These are phyloP conservation scores for Pistacia vera DNA, from an alignment of 345 rosid genomes.

Conservation along the genomic window DNA sequence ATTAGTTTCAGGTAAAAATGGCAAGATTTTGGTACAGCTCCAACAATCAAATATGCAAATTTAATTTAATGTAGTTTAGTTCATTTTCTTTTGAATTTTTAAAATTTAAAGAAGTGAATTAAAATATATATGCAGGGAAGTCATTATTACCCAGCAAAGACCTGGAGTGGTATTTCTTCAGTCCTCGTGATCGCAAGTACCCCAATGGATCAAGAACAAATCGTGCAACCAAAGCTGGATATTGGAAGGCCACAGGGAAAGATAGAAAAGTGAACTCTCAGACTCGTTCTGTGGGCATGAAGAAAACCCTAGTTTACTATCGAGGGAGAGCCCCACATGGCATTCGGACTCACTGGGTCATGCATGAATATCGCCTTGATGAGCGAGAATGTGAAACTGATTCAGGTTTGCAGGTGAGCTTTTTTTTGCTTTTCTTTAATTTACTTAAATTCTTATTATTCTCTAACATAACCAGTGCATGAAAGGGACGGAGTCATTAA, in stretches of 20 bases:
- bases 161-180: conserved; percentile 94
- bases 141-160: conserved; percentile 94
- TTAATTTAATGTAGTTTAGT: too few species aligned
- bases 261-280: conserved; percentile 90
- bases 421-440: background rate
- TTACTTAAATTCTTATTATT: background rate
- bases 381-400: conserved; percentile 78
- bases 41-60: too few species aligned
- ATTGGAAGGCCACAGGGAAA: conserved; percentile 98
- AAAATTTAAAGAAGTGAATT: background rate
- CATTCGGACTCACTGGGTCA: conserved; percentile 85
- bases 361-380: conserved; percentile 97
- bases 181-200: conserved; percentile 93
- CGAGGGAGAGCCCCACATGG: conserved; percentile 98
- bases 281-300: conserved; percentile 74
- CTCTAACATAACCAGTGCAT: too few species aligned
- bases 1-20: too few species aligned
- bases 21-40: too few species aligned
- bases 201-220: conserved; percentile 96
- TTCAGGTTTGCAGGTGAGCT: conserved; percentile 70
- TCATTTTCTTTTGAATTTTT: background rate
- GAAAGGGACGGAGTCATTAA: too few species aligned
- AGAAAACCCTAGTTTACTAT: conserved; percentile 93
- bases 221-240: conserved; percentile 93
- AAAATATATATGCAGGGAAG: conserved; percentile 48